A percentile compares a stretch with the other conserved stretches of the same genome.
Evolutionary conservation across 1,284 basidiomycete genomes (phyloP).

Genomic region (Sanghuangporus weigelae): DNA sequence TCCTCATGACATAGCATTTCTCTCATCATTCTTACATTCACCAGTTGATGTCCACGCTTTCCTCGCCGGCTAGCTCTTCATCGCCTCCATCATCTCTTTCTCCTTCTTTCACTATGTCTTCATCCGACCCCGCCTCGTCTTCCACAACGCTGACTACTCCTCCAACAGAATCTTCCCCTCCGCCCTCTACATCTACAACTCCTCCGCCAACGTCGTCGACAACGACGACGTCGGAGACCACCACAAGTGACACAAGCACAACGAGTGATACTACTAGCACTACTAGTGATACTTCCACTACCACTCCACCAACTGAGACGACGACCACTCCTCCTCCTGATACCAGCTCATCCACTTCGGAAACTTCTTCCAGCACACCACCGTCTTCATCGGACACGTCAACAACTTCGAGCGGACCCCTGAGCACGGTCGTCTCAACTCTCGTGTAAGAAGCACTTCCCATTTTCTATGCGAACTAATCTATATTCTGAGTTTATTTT

Average conservation of each 20-base stretch:
- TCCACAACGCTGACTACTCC: not conserved
- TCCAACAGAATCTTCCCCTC: not conserved
- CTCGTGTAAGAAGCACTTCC: slow-evolving; percentile 11
- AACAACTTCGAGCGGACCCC: too few species aligned
- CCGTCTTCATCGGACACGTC: not conserved
- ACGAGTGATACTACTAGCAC: not conserved
- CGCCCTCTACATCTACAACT: not conserved
- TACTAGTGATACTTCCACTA: not conserved
- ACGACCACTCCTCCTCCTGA: not conserved
- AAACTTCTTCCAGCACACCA: not conserved
- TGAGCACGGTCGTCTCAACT: slow-evolving; percentile 9
- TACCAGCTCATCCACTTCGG: not conserved
- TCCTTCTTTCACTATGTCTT: not conserved
- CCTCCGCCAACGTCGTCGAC: not conserved
- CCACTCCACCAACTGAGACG: not conserved
- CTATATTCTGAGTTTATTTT: too few species aligned
- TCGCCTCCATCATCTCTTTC: not conserved
- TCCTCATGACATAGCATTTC: not conserved
- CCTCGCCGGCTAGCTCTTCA: not conserved
- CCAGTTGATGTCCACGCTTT: not conserved
- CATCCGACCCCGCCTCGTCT: not conserved
- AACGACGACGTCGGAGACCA: not conserved
- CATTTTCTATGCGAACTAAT: too few species aligned
- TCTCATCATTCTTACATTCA: not conserved
- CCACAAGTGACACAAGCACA: not conserved